A percentile compares a stretch with the other conserved stretches of the same genome.
phyloP scores from a whole-genome alignment of 768 basidiomycete species.

The Hydnomerulius pinastri region DNA sequence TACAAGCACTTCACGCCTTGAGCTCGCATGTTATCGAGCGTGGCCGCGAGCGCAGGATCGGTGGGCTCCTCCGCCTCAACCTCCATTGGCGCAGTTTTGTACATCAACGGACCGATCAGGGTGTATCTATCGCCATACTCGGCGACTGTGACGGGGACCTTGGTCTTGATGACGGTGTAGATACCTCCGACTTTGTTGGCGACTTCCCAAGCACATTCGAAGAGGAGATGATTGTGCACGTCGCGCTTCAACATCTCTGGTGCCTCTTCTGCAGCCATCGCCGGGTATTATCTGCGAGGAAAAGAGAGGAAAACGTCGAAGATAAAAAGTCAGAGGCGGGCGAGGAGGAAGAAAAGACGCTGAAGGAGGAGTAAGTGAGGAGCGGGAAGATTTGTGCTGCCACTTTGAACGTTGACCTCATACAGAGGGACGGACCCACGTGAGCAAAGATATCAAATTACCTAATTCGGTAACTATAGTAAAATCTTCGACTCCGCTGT shows the following conservation, averaged over 20 bases:
- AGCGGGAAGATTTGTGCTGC: conserved; percentile 1
- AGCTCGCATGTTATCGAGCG: conserved; percentile 80
- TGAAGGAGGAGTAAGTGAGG: background rate
- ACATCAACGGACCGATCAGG: conserved; percentile 95
- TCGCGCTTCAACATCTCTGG: conserved; percentile 53
- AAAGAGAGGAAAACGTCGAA: background rate
- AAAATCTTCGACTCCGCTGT: background rate
- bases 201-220: conserved; percentile 98
- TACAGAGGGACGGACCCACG: conserved; percentile 13
- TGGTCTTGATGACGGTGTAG: conserved; percentile 99
- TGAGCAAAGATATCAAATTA: conserved; percentile 16
- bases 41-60: conserved; percentile 73
- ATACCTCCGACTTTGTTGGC: conserved; percentile 99
- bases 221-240: conserved; percentile 78
- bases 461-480: conserved; percentile 26
- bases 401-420: conserved; percentile 6
- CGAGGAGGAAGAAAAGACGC: background rate
- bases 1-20: conserved; percentile 94
- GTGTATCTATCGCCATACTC: conserved; percentile 96
- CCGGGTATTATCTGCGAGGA: conserved; percentile 1
- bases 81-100: conserved; percentile 99
- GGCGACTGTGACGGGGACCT: conserved; percentile 95
- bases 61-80: conserved; percentile 91
- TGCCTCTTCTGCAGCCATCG: conserved; percentile 23
- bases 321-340: too few relatives aligned